A percentile compares a stretch with the other conserved stretches of the same genome.
phyloP scores from a whole-genome alignment of 306 rosid genomes.

The Castanospermum australe region DNA sequence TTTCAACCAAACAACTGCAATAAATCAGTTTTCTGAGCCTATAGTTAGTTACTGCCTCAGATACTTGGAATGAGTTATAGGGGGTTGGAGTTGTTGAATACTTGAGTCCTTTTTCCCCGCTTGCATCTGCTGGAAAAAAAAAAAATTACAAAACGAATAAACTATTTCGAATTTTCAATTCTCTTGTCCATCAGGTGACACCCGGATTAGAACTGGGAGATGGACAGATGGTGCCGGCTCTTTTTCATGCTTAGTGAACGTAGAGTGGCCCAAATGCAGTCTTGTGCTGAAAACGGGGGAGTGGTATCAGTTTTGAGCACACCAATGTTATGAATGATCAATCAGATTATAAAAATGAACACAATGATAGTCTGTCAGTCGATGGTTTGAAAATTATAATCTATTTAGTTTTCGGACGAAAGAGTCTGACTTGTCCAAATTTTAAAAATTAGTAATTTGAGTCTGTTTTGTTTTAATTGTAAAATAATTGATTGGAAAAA shows the following conservation, averaged over 20 bases:
- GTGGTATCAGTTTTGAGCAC: not conserved
- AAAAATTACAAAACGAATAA: not conserved
- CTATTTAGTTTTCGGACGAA: no score
- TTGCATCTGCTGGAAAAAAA: conserved; percentile 11
- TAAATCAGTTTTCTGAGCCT: conserved; percentile 33
- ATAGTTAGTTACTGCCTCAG: not conserved
- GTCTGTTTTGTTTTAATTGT: not conserved
- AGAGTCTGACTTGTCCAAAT: no score
- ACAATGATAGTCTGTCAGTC: not conserved
- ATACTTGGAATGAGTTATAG: conserved; percentile 6
- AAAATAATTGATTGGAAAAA: not conserved
- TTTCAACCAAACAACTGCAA: conserved; percentile 18
- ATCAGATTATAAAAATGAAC: not conserved
- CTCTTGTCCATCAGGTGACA: not conserved
- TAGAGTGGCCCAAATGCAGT: not conserved
- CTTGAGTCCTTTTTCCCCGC: not conserved
- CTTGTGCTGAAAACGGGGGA: not conserved
- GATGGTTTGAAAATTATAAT: not conserved
- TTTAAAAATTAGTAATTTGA: not conserved
- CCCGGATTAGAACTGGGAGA: not conserved
- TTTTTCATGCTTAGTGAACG: not conserved
- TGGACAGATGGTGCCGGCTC: not conserved
- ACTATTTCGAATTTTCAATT: conserved; percentile 13
- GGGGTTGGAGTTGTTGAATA: conserved; percentile 21
- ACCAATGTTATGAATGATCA: not conserved